phyloP scores from a whole-genome alignment of 768 basidiomycete genomes.

The Hortiboletus flavorubellus region DNA sequence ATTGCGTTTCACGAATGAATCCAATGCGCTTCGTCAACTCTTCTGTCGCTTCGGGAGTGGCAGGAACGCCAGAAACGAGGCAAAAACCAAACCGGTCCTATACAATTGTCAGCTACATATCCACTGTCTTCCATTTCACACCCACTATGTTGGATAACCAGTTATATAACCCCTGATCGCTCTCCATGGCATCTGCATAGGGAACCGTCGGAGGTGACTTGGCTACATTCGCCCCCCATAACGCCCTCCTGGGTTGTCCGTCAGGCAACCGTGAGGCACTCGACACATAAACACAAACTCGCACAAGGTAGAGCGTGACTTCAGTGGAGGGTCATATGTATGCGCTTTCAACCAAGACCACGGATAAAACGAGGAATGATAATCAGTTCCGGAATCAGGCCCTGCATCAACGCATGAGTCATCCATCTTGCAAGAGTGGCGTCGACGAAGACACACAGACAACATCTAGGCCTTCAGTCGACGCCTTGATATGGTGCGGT shows the following conservation, averaged over 20 bases:
- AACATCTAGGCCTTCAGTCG: constrained; percentile 63
- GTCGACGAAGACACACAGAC: constrained; percentile 51
- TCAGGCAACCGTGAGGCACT: not conserved
- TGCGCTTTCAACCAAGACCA: constrained; percentile 80
- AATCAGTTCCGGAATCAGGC: constrained; percentile 32
- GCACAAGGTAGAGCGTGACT: constrained; percentile 10
- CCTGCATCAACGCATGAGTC: constrained; percentile 15
- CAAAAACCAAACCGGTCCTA: constrained; percentile 89
- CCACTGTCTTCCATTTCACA: constrained; percentile 6
- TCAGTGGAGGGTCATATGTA: constrained; percentile 72
- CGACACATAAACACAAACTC: constrained; percentile 41
- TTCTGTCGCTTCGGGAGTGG: constrained; percentile 82
- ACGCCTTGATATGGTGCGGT: constrained; percentile 56
- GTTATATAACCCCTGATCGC: constrained; percentile 66
- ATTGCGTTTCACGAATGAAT: constrained; percentile 86
- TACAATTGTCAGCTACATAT: not conserved
- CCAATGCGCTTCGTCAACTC: constrained; percentile 70
- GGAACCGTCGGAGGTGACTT: constrained; percentile 69
- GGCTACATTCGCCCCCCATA: constrained; percentile 81
- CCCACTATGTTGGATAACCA: constrained; percentile 81
- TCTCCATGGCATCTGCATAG: constrained; percentile 72
- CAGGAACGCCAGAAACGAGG: constrained; percentile 77
- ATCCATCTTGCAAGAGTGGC: not conserved
- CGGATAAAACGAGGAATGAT: constrained; percentile 82
- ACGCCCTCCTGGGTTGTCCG: constrained; percentile 45